These are phyloP conservation scores for Tardiomyces digboiensis DNA, from an alignment of 1,139 yeast species.

Conservation along the genomic window DNA sequence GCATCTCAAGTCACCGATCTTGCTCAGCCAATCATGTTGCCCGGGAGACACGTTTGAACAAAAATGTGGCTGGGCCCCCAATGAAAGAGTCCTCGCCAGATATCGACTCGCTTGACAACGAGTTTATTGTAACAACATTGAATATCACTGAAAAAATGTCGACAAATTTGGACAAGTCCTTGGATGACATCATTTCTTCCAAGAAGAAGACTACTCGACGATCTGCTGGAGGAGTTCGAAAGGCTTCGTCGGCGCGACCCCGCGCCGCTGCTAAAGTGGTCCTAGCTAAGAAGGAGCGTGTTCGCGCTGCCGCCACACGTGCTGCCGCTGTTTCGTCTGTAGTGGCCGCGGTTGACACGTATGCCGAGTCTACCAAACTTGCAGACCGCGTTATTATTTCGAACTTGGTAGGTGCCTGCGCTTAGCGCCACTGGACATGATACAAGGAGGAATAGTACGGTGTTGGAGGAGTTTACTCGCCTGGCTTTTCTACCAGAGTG, in stretches of 20 bases:
- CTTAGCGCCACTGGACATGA: background rate
- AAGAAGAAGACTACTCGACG: slow-evolving; percentile 15
- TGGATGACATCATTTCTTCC: slow-evolving; percentile 88
- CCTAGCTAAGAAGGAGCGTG: slow-evolving; percentile 1
- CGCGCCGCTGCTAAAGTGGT: background rate
- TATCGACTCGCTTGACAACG: too few relatives aligned
- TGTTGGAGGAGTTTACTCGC: too few relatives aligned
- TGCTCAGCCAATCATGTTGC: too few relatives aligned
- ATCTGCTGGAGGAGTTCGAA: background rate
- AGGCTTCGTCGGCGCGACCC: background rate
- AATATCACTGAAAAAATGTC: slow-evolving; percentile 37
- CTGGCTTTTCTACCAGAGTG: too few relatives aligned
- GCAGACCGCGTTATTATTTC: slow-evolving; percentile 28
- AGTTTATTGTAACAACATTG: too few relatives aligned
- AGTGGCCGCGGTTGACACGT: slow-evolving; percentile 8
- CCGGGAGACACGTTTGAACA: too few relatives aligned
- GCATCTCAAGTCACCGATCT: too few relatives aligned
- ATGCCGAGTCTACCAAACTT: slow-evolving; percentile 18
- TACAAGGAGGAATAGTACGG: too few relatives aligned
- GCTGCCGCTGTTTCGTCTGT: slow-evolving; percentile 10
- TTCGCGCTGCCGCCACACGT: slow-evolving; percentile 12
- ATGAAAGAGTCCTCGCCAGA: too few relatives aligned
- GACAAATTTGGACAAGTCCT: slow-evolving; percentile 78
- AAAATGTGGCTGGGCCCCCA: too few relatives aligned
- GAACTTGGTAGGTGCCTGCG: slow-evolving; percentile 23